These are phyloP conservation scores for Pinus tabuliformis DNA, from an alignment of 75 land plant genomes.

Conservation along the genomic window DNA sequence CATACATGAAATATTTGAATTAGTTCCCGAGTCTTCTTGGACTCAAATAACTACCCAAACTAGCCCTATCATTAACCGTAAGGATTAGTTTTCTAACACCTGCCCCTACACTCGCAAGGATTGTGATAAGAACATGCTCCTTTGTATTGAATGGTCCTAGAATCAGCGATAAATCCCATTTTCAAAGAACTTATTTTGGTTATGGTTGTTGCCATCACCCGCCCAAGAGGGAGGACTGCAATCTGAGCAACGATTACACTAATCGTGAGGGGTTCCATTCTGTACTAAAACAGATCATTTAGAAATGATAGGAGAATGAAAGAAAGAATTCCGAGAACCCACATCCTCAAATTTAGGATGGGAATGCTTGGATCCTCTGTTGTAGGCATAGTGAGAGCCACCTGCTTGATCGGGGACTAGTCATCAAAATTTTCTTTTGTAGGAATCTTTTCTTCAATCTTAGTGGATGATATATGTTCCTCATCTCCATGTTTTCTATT, in stretches of 20 bases:
- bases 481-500: too few species aligned
- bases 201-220: too few species aligned
- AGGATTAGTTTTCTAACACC: too few species aligned
- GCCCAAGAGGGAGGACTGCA: slow-evolving; percentile 47
- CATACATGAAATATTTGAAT: too few species aligned
- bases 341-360: slow-evolving; percentile 63
- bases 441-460: too few species aligned
- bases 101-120: slow-evolving; percentile 36
- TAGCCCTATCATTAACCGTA: too few species aligned
- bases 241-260: slow-evolving; percentile 57
- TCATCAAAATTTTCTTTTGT: not conserved
- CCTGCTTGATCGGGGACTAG: slow-evolving; percentile 42
- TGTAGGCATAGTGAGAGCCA: slow-evolving; percentile 53
- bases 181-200: slow-evolving; percentile 9
- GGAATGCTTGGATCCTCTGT: slow-evolving; percentile 62
- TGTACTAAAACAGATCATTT: slow-evolving; percentile 66
- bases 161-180: slow-evolving; percentile 26
- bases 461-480: too few species aligned
- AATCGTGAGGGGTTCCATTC: slow-evolving; percentile 58
- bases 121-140: slow-evolving; percentile 45
- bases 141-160: slow-evolving; percentile 46
- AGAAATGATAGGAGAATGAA: slow-evolving; percentile 56
- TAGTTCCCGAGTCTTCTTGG: too few species aligned
- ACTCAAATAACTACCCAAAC: too few species aligned
- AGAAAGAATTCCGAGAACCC: slow-evolving; percentile 52